A percentile compares a stretch with the other conserved stretches of the same genome.
Conservation (phyloP, 2,329 filamentous ascomycete genomes). For the Diaporthe sp. region DNA sequence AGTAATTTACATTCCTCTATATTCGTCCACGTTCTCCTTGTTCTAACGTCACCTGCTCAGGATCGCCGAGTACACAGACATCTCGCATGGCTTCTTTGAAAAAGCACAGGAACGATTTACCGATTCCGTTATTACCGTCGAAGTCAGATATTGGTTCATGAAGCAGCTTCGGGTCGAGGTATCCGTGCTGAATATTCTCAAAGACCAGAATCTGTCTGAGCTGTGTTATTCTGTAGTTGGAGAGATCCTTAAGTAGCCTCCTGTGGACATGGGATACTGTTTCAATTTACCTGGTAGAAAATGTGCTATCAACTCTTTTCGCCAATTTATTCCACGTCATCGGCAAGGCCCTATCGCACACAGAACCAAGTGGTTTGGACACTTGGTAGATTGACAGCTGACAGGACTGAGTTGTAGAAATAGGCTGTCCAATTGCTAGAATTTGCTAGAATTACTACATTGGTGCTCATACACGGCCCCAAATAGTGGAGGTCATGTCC, state of each 20-base stretch:
- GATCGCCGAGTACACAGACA: conserved; percentile 56
- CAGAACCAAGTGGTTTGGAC: too few species aligned
- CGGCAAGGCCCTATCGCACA: too few species aligned
- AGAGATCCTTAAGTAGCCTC: neutral
- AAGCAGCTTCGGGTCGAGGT: conserved; percentile 45
- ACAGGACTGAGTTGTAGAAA: too few species aligned
- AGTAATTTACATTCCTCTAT: neutral
- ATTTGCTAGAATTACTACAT: too few species aligned
- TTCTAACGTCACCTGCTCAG: neutral
- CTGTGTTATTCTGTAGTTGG: neutral
- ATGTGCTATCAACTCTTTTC: too few species aligned
- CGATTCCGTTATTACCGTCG: conserved; percentile 46
- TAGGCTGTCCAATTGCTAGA: too few species aligned
- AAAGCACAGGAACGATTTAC: conserved; percentile 47
- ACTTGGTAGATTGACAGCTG: too few species aligned
- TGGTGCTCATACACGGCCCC: too few species aligned
- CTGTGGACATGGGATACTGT: neutral
- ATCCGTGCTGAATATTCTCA: conserved; percentile 52
- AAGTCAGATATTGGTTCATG: conserved; percentile 46
- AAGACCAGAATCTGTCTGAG: conserved; percentile 4
- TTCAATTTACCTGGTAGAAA: neutral
- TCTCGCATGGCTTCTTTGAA: conserved; percentile 57
- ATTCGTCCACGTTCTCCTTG: neutral
- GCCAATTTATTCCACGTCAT: too few species aligned
- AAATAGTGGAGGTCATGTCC: too few species aligned